These are phyloP conservation scores for Boletellus ananiceps DNA, from an alignment of 768 basidiomycete genomes.

Conservation along the genomic window DNA sequence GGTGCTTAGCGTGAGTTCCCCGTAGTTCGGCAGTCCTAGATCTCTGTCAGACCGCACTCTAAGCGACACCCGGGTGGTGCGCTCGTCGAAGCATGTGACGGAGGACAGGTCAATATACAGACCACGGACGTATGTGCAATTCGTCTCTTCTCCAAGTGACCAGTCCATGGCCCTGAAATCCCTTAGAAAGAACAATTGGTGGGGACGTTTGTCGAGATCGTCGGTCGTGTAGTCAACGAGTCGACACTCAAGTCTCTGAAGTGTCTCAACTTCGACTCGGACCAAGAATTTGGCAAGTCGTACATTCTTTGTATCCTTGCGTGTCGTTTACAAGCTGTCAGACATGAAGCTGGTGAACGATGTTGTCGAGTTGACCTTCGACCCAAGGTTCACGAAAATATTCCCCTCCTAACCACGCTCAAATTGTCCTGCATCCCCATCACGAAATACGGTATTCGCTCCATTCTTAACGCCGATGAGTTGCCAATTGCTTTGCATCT, in stretches of 20 bases:
- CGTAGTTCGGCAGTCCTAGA: not conserved
- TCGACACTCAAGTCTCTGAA: slow-evolving; percentile 53
- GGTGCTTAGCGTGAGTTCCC: slow-evolving; percentile 44
- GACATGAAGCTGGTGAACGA: slow-evolving; percentile 62
- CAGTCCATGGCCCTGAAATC: not conserved
- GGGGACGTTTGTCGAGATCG: slow-evolving; percentile 60
- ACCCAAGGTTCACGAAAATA: slow-evolving; percentile 50
- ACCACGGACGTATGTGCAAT: slow-evolving; percentile 35
- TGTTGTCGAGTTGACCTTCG: slow-evolving; percentile 58
- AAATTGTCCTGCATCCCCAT: too few relatives aligned
- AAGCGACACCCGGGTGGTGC: slow-evolving; percentile 42
- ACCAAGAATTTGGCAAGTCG: slow-evolving; percentile 54
- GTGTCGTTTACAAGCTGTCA: slow-evolving; percentile 23
- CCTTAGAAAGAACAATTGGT: slow-evolving; percentile 41
- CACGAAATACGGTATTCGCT: too few relatives aligned
- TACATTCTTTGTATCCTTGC: not conserved
- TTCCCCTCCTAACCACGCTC: slow-evolving; percentile 30
- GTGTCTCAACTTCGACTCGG: slow-evolving; percentile 49
- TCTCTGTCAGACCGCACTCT: not conserved
- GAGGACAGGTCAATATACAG: slow-evolving; percentile 51
- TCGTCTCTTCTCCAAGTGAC: not conserved
- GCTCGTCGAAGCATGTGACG: slow-evolving; percentile 64
- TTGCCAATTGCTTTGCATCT: too few relatives aligned
- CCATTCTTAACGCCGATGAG: too few relatives aligned
- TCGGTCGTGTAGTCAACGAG: slow-evolving; percentile 55